Evolutionary conservation across 2,329 filamentous ascomycete species (phyloP).

Genomic region (Phoma herbarum): DNA sequence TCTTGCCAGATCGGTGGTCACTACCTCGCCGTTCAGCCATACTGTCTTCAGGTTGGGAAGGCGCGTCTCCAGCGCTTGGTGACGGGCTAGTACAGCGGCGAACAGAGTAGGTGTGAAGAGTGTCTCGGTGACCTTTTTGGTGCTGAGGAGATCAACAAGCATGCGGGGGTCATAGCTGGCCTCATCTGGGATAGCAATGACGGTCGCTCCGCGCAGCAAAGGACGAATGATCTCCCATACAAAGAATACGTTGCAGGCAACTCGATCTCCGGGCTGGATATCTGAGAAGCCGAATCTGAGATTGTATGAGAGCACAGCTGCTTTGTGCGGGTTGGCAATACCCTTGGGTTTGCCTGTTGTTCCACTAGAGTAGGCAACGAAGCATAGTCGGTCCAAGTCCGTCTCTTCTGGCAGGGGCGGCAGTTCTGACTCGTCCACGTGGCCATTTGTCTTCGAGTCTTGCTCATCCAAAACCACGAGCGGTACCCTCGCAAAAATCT

Average conservation of each 20-base stretch:
- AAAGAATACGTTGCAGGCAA: conserved; percentile 90
- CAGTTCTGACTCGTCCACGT: conserved; percentile 55
- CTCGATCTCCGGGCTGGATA: conserved; percentile 74
- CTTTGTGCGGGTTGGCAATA: conserved; percentile 80
- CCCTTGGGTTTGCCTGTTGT: conserved; percentile 83
- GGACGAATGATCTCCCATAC: conserved; percentile 85
- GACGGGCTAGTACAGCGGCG: conserved; percentile 75
- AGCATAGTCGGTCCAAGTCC: conserved; percentile 77
- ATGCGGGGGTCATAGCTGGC: conserved; percentile 79
- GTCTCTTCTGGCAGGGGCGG: conserved; percentile 67
- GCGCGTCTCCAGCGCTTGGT: conserved; percentile 69
- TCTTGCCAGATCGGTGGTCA: conserved; percentile 77
- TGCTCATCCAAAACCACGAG: conserved; percentile 70
- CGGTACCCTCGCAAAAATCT: conserved; percentile 70
- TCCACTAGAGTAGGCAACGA: conserved; percentile 82
- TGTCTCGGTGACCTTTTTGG: conserved; percentile 76
- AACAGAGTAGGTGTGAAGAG: conserved; percentile 84
- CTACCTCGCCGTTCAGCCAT: conserved; percentile 85
- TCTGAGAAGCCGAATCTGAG: conserved; percentile 76
- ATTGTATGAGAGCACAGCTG: conserved; percentile 77
- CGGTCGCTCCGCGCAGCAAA: conserved; percentile 77
- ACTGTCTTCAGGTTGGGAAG: conserved; percentile 73
- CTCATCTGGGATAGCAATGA: conserved; percentile 77
- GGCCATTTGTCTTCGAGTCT: conserved; percentile 31
- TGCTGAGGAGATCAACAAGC: conserved; percentile 73